Percentiles rank a stretch among this genome's conserved stretches.
phyloP scores from a whole-genome alignment of 257 asterid genomes.

The Salvia miltiorrhiza region DNA sequence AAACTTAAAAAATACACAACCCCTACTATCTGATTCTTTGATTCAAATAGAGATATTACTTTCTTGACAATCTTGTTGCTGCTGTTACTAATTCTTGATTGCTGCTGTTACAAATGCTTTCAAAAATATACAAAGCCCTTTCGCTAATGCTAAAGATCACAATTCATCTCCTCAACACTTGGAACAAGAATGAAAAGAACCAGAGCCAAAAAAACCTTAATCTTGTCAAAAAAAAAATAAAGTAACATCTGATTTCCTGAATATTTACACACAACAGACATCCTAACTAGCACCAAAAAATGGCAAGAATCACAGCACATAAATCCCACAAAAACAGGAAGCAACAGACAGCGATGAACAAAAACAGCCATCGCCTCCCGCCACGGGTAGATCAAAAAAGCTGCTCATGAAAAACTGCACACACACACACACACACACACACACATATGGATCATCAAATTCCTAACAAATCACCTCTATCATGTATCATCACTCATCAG shows the following conservation, averaged over 20 bases:
- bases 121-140: no score
- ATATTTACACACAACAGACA: conserved; percentile 20
- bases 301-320: conserved; percentile 17
- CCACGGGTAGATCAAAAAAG: background rate
- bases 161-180: no score
- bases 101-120: no score
- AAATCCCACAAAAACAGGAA: conserved; percentile 5
- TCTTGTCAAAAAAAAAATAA: background rate
- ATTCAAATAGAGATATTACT: no score
- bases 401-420: background rate
- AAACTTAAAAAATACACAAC: no score
- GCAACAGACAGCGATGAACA: conserved; percentile 12
- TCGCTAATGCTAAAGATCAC: no score
- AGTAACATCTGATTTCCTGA: conserved; percentile 2
- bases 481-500: background rate
- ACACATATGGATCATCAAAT: background rate
- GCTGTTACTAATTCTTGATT: no score
- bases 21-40: no score
- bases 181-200: background rate
- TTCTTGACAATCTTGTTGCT: no score
- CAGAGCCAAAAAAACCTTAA: background rate
- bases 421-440: background rate
- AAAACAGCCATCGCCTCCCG: conserved; percentile 9
- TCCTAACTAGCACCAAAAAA: conserved; percentile 8
- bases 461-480: background rate